phyloP scores from a whole-genome alignment of 23 red algal species.

The Gracilaria domingensis region DNA sequence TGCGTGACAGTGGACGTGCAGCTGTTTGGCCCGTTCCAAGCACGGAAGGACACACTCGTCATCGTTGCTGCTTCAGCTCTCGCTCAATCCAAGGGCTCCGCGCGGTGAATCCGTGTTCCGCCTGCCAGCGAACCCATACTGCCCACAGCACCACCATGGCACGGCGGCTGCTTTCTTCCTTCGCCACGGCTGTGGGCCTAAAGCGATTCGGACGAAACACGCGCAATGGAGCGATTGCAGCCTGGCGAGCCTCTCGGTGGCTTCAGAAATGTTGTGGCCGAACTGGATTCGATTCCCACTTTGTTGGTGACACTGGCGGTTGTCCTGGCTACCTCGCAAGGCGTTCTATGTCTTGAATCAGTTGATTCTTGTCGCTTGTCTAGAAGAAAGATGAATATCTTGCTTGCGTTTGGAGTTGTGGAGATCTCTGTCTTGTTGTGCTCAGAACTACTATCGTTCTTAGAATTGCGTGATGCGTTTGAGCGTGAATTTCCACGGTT shows the following conservation, averaged over 20 bases:
- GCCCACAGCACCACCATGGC: neutral
- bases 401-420: conserved; percentile 12
- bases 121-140: too few species aligned
- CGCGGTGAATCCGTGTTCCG: too few species aligned
- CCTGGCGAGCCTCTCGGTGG: conserved; percentile 12
- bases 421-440: neutral
- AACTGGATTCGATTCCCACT: conserved; percentile 7
- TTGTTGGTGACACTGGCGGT: neutral
- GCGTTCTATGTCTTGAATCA: conserved; percentile 25
- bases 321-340: conserved; percentile 22
- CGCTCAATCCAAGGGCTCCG: neutral
- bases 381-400: conserved; percentile 38
- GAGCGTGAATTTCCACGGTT: neutral
- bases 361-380: conserved; percentile 47
- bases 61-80: neutral
- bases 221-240: neutral
- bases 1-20: too few species aligned
- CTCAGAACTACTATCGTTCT: conserved; percentile 36
- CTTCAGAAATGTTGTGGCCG: neutral
- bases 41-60: too few species aligned
- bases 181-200: neutral
- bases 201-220: too few species aligned
- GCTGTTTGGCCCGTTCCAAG: too few species aligned
- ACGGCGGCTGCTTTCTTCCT: neutral
- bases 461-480: conserved; percentile 31